Base-by-base conservation (phyloP, 139 green algal species). In the Gonium pectorale region DNA sequence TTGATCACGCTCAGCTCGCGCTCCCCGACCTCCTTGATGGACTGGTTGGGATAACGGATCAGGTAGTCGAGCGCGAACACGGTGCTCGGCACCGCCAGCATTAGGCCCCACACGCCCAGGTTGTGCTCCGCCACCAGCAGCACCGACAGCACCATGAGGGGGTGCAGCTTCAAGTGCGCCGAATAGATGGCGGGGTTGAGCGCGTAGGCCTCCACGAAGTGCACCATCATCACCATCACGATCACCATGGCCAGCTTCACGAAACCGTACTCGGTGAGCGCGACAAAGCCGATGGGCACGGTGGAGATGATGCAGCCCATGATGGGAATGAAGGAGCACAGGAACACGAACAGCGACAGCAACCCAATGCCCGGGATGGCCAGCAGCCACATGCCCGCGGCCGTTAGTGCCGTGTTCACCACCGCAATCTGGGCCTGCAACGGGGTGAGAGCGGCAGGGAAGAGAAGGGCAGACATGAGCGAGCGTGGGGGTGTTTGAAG, bases 271-370 rank as follows among this genome's bases (percentile, higher is more conserved):
- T 93, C 90, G 27, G 90, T 93, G 17, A 93, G 84, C 11, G 90
- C 90, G 59, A 93, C 90, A 79, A 93, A 93, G 31, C 88, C 88
- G 44, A 99, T 98, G 69, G 96, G 96, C 1, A 97, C 87, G 31
- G 96, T 98, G 56, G 94, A 97, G 52, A 98, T 96, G 90, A 98
- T 94, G 71, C 94, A 91, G n/a, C 96, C 96, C 9, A 95, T 96
- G 52, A 98, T 96, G 79, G 95, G 95, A 37, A 95, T 90, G 75
- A 97, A 96, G 60, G 94, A 94, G 88, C 95, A 98, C 31, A 98
- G 96, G 89, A 99, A 99, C 21, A 99, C 96, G 80, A 98, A 97
- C 17, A 98, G 88, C 0, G 93, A 96, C 24, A 99, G 90, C 41
- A 98, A 91, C 33, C 92, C 95, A 3, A 98, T 88, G 67, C 95